Conservation (phyloP, 495 filamentous ascomycete species). For the Apodospora peruviana region DNA sequence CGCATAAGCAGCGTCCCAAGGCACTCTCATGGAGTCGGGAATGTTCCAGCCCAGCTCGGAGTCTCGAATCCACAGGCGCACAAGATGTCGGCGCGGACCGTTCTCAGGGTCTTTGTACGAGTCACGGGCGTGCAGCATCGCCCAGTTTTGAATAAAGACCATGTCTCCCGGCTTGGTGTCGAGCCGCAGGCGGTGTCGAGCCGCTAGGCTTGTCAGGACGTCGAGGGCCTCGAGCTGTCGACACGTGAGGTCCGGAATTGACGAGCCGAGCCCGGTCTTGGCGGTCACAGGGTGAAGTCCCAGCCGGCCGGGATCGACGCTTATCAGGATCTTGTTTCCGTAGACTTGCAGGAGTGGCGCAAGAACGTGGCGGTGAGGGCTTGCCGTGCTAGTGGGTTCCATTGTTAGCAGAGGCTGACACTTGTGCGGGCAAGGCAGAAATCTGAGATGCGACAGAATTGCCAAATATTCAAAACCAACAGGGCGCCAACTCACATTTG, state of each 20-base stretch:
- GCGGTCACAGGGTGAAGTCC: constrained; percentile 32
- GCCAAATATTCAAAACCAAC: not conserved
- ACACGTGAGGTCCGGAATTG: constrained; percentile 27
- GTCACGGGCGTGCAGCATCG: constrained; percentile 52
- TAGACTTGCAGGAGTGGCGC: constrained; percentile 33
- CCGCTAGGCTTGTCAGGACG: constrained; percentile 25
- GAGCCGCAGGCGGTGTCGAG: constrained; percentile 31
- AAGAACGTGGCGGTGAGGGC: constrained; percentile 25
- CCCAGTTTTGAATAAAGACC: constrained; percentile 58
- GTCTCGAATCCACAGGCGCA: constrained; percentile 48
- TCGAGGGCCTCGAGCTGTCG: constrained; percentile 33
- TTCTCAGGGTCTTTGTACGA: constrained; percentile 34
- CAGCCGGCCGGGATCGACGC: constrained; percentile 38
- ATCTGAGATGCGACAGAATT: constrained; percentile 1
- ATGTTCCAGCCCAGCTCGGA: constrained; percentile 33
- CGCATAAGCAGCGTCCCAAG: constrained; percentile 41
- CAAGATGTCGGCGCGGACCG: constrained; percentile 37
- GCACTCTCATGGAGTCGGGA: constrained; percentile 33
- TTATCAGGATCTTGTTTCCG: constrained; percentile 28
- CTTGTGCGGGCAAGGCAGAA: not conserved
- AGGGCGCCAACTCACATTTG: constrained; percentile 31
- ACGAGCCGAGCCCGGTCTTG: constrained; percentile 1
- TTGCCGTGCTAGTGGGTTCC: constrained; percentile 25
- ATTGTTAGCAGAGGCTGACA: not conserved
- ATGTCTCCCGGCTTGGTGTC: constrained; percentile 54